Percentiles rank a stretch among this genome's conserved stretches.
Conservation (phyloP, 2,329 filamentous ascomycete species). For the Pyricularia grisea region DNA sequence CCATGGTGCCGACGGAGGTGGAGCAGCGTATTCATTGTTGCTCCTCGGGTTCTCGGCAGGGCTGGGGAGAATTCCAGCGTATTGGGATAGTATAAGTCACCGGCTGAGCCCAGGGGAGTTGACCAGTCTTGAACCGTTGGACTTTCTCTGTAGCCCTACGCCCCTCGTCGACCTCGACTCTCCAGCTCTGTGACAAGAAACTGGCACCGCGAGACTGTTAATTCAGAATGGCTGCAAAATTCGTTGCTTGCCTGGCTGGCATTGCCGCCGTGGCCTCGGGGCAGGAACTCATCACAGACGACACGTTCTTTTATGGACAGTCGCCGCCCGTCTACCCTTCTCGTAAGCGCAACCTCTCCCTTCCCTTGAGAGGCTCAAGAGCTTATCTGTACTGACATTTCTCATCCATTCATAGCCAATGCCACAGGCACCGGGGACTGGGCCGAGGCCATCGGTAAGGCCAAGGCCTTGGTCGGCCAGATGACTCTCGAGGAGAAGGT, state of each 20-base stretch:
- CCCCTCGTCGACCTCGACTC: background rate
- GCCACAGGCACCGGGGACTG: slow-evolving; percentile 57
- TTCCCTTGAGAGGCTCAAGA: background rate
- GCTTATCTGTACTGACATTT: background rate
- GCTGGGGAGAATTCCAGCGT: background rate
- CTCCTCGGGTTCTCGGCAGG: background rate
- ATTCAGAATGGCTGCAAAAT: background rate
- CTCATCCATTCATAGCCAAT: slow-evolving; percentile 21
- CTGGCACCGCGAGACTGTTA: background rate
- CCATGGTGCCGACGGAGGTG: background rate
- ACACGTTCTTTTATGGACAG: slow-evolving; percentile 37
- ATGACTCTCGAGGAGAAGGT: slow-evolving; percentile 67
- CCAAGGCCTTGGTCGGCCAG: slow-evolving; percentile 57
- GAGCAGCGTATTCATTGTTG: background rate
- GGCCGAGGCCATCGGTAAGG: slow-evolving; percentile 57
- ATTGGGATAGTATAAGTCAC: background rate
- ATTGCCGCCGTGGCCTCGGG: slow-evolving; percentile 7
- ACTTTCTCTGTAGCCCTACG: background rate
- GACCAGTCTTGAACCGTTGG: background rate
- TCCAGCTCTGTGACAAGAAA: background rate
- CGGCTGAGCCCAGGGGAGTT: background rate
- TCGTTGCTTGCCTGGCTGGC: slow-evolving; percentile 3
- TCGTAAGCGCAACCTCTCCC: slow-evolving; percentile 19
- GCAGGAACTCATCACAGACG: slow-evolving; percentile 21
- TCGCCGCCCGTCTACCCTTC: slow-evolving; percentile 41